A percentile compares a stretch with the other conserved stretches of the same genome.
These are phyloP conservation scores for Trichodelitschia bisporula DNA, from an alignment of 495 filamentous ascomycete genomes.

Conservation along the genomic window DNA sequence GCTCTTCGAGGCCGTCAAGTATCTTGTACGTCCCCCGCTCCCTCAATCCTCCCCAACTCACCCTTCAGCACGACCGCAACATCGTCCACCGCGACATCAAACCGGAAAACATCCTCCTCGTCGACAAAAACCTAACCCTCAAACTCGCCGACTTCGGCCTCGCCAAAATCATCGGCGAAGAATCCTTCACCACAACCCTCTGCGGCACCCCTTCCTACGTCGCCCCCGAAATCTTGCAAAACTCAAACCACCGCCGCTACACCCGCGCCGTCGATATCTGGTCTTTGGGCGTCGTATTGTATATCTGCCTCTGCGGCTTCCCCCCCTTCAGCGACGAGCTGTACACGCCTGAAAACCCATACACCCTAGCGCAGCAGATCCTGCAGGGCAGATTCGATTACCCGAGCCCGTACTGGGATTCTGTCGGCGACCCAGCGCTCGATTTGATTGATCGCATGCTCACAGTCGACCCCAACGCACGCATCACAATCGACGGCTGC, in stretches of 20 bases:
- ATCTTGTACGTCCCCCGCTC: constrained; percentile 38
- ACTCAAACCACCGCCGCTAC: constrained; percentile 55
- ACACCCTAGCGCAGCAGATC: constrained; percentile 75
- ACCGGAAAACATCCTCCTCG: constrained; percentile 87
- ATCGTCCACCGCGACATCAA: constrained; percentile 98
- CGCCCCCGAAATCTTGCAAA: constrained; percentile 81
- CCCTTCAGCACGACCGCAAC: constrained; percentile 67
- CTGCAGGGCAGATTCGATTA: constrained; percentile 75
- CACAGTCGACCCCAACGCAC: constrained; percentile 54
- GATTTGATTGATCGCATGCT: constrained; percentile 94
- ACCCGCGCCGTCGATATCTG: constrained; percentile 91
- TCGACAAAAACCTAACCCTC: constrained; percentile 58
- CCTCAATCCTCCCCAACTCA: constrained; percentile 8
- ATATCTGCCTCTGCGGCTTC: constrained; percentile 96
- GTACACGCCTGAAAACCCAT: constrained; percentile 50
- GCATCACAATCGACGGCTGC: constrained; percentile 75
- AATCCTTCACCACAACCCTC: constrained; percentile 92
- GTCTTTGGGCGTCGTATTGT: constrained; percentile 95
- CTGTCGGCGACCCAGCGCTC: constrained; percentile 66
- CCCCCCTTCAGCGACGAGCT: constrained; percentile 94
- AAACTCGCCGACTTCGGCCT: constrained; percentile 96
- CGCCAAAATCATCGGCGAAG: constrained; percentile 95
- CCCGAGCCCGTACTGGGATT: constrained; percentile 94
- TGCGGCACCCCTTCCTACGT: constrained; percentile 34
- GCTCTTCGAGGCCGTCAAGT: constrained; percentile 81